A percentile compares a stretch with the other conserved stretches of the same genome.
Conservation (phyloP, 176 grass and related monocot genomes). For the Tillandsia leiboldiana region DNA sequence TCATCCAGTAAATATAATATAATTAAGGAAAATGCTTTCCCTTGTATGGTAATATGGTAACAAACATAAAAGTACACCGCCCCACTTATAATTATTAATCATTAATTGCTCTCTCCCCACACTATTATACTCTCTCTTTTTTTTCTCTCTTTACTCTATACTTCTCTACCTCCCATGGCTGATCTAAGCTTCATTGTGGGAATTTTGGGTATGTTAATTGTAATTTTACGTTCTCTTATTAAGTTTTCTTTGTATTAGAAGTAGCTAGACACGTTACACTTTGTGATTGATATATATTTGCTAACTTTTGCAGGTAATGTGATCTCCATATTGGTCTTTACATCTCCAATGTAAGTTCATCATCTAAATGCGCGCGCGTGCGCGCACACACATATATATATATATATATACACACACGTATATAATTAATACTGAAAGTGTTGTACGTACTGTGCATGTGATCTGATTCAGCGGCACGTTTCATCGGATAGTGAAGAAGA, state of each 20-base stretch:
- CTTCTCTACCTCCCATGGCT: neutral
- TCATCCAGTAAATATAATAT: no score
- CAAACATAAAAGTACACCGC: no score
- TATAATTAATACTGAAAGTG: neutral
- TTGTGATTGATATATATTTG: neutral
- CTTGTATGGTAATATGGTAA: no score
- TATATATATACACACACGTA: neutral
- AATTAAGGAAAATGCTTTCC: no score
- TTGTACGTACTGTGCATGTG: neutral
- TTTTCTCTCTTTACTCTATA: no score
- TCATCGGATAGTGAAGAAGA: conserved; percentile 4
- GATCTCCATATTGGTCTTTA: conserved; percentile 57
- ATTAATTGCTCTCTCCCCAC: no score
- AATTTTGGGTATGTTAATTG: neutral
- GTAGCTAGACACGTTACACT: neutral
- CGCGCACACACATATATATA: neutral
- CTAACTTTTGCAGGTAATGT: conserved; percentile 46
- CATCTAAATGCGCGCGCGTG: neutral
- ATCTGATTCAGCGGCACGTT: conserved; percentile 2
- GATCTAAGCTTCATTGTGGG: neutral
- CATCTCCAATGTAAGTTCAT: conserved; percentile 57
- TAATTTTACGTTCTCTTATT: neutral
- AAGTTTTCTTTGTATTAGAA: neutral
- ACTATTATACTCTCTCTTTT: no score
- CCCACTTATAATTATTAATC: no score